These are phyloP conservation scores for Hanseniaspora vineae DNA, from an alignment of 805 yeast genomes.

Conservation along the genomic window DNA sequence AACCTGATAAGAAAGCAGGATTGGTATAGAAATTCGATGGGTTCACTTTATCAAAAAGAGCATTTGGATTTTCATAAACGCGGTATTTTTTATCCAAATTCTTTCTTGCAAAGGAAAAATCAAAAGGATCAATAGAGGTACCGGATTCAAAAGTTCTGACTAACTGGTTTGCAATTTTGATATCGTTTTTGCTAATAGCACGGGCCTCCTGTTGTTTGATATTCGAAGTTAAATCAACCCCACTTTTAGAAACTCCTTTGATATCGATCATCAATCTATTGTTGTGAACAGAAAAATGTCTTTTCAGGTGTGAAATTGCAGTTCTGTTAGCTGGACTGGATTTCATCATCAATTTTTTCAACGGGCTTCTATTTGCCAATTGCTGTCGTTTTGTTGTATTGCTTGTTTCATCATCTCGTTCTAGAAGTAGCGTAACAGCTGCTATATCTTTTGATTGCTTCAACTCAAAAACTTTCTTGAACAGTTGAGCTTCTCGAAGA, in stretches of 20 bases:
- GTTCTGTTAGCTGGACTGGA: background rate
- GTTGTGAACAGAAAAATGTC: background rate
- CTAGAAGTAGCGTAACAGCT: no score
- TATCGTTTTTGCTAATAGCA: slow-evolving; percentile 11
- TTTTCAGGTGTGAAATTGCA: background rate
- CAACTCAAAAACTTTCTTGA: no score
- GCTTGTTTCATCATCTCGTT: no score
- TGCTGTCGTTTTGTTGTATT: no score
- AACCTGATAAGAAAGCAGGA: slow-evolving; percentile 57
- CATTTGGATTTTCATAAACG: slow-evolving; percentile 15
- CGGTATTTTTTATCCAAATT: slow-evolving; percentile 33
- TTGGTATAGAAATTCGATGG: slow-evolving; percentile 61
- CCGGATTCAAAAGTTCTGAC: slow-evolving; percentile 37
- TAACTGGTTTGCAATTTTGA: slow-evolving; percentile 25
- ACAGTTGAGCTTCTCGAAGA: no score
- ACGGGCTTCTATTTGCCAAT: no score
- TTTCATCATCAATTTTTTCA: background rate
- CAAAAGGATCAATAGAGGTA: slow-evolving; percentile 67
- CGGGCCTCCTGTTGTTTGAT: slow-evolving; percentile 6
- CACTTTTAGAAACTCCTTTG: background rate
- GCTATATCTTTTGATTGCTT: no score
- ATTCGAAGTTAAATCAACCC: background rate
- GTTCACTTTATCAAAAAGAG: slow-evolving; percentile 37
- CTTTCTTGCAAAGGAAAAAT: slow-evolving; percentile 50
- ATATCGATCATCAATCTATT: background rate